Conservation (phyloP, 768 basidiomycete genomes). For the Lentinus brumalis region DNA sequence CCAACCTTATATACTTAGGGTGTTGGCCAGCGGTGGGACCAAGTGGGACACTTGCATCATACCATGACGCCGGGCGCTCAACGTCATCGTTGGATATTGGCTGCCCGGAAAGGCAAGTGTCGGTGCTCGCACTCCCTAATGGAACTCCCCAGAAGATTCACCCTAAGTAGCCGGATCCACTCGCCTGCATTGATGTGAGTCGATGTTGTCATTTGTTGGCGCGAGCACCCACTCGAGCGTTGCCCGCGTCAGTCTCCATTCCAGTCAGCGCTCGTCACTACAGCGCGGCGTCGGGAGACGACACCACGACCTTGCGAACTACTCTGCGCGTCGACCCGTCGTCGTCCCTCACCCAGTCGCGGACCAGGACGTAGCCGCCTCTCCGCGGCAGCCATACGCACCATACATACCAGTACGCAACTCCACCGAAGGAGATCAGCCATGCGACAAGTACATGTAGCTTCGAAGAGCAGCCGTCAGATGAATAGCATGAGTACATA, state of each 20-base stretch:
- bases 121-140: constrained; percentile 2
- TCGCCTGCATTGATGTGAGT: background rate
- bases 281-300: background rate
- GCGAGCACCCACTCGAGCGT: no score
- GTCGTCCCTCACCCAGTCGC: constrained; percentile 28
- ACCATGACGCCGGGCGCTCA: background rate
- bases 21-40: constrained; percentile 5
- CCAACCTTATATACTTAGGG: background rate
- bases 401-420: constrained; percentile 36
- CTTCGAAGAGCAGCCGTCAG: constrained; percentile 11
- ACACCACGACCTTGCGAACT: constrained; percentile 41
- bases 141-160: constrained; percentile 8
- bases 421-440: constrained; percentile 28
- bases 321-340: constrained; percentile 62
- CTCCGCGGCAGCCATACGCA: constrained; percentile 29
- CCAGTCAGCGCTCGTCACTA: background rate
- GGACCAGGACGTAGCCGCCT: constrained; percentile 31
- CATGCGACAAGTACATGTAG: constrained; percentile 33
- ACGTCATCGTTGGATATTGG: constrained; percentile 16
- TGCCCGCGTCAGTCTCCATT: background rate
- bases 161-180: background rate
- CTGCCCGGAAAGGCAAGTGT: constrained; percentile 1
- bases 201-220: no score
- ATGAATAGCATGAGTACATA: background rate
- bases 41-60: constrained; percentile 18